Evolutionary conservation across 2,329 filamentous ascomycete genomes (phyloP).

Genomic region (Ascochyta clinopodiicola): DNA sequence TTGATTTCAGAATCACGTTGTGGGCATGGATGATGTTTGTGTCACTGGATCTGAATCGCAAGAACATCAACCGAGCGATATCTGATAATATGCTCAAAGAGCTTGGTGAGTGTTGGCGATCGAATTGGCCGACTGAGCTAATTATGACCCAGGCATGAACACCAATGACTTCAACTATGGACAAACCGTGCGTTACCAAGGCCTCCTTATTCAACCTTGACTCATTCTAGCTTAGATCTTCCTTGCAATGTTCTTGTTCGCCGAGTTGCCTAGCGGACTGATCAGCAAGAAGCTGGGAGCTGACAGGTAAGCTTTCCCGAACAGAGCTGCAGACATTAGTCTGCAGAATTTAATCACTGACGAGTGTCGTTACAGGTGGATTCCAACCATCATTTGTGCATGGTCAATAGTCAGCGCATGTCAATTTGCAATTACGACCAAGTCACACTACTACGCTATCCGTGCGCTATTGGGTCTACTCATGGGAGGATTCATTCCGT

Average conservation of each 20-base stretch:
- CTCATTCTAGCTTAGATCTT: constrained; percentile 31
- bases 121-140: neutral
- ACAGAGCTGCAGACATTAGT: neutral
- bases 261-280: constrained; percentile 59
- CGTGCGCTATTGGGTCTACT: constrained; percentile 51
- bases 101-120: constrained; percentile 26
- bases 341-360: neutral
- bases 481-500: constrained; percentile 42
- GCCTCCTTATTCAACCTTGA: neutral
- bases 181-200: constrained; percentile 45
- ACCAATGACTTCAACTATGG: constrained; percentile 44
- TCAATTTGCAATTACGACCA: constrained; percentile 45
- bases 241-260: constrained; percentile 53
- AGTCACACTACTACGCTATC: constrained; percentile 47
- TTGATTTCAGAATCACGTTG: constrained; percentile 36
- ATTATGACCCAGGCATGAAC: constrained; percentile 28
- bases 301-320: constrained; percentile 33
- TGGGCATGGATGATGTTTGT: constrained; percentile 58
- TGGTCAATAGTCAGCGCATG: constrained; percentile 48
- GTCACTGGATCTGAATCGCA: constrained; percentile 55
- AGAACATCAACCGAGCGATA: constrained; percentile 55
- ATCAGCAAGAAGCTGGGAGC: constrained; percentile 61
- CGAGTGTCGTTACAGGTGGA: constrained; percentile 31
- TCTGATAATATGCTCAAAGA: constrained; percentile 44
- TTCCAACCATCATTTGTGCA: constrained; percentile 45